A percentile compares a stretch with the other conserved stretches of the same genome.
phyloP scores from a whole-genome alignment of 768 basidiomycete species.

The Trametes punicea region DNA sequence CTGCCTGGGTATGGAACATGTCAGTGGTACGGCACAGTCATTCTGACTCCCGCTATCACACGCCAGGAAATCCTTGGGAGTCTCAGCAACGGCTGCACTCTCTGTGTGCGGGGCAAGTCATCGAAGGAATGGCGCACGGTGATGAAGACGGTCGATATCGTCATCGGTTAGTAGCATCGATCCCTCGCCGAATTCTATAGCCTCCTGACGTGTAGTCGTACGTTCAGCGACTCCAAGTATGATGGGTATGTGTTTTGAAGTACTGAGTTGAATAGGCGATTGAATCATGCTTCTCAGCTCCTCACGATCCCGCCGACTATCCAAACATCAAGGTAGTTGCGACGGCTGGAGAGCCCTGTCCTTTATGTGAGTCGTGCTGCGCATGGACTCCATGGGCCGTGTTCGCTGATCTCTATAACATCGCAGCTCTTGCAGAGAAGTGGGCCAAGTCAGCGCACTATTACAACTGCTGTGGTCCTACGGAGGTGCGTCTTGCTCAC shows the following conservation, averaged over 20 bases:
- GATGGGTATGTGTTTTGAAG: conserved; percentile 30
- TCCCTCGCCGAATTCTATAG: too few relatives aligned
- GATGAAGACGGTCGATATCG: conserved; percentile 49
- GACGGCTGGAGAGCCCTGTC: conserved; percentile 56
- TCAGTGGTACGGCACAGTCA: background rate
- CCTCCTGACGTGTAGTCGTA: conserved; percentile 1
- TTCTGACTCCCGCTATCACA: background rate
- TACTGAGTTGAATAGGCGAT: background rate
- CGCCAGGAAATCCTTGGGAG: conserved; percentile 46
- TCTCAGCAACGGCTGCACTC: conserved; percentile 49
- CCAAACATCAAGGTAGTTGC: conserved; percentile 52
- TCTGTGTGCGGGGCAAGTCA: conserved; percentile 50
- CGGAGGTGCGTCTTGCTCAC: conserved; percentile 38
- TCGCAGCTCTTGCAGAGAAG: conserved; percentile 38
- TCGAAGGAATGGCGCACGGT: conserved; percentile 47
- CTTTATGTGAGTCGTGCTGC: conserved; percentile 37
- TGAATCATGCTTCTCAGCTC: conserved; percentile 21
- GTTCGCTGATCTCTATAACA: background rate
- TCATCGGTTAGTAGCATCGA: conserved; percentile 37
- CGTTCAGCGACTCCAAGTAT: conserved; percentile 46
- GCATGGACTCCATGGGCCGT: background rate
- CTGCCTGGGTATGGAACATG: conserved; percentile 45
- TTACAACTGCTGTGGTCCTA: conserved; percentile 55
- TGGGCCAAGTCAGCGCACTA: conserved; percentile 45
- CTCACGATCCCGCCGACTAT: conserved; percentile 49